These are phyloP conservation scores for Acanthamoeba royreba DNA, from an alignment of 208 protist species.

Conservation along the genomic window DNA sequence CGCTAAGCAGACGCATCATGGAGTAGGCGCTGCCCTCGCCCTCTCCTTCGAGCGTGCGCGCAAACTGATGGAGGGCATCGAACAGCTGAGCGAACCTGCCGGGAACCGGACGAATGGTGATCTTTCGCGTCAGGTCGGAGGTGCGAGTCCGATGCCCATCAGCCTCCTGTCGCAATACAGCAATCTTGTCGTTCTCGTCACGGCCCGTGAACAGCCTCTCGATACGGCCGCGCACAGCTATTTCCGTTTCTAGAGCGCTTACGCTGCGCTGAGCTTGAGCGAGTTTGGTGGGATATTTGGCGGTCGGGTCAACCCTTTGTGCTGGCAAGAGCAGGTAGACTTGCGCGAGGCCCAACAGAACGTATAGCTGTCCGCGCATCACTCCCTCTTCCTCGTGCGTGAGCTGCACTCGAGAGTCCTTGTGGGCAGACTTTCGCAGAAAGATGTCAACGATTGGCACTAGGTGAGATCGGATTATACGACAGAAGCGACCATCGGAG, in stretches of 20 bases:
- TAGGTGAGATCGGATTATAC: not conserved
- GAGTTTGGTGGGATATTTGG: slow-evolving; percentile 29
- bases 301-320: slow-evolving; percentile 12
- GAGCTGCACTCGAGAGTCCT: not conserved
- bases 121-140: not conserved
- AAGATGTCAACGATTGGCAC: slow-evolving; percentile 8
- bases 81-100: slow-evolving; percentile 22
- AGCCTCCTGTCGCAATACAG: not conserved
- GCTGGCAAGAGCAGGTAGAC: not conserved
- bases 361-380: not conserved
- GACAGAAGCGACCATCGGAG: slow-evolving; percentile 25
- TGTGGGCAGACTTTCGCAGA: not conserved
- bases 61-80: slow-evolving; percentile 25
- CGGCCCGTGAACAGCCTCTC: slow-evolving; percentile 40
- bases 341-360: not conserved
- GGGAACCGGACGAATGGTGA: not conserved
- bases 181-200: not conserved
- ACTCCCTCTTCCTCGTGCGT: not conserved
- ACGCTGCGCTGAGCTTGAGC: not conserved
- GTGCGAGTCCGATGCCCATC: not conserved
- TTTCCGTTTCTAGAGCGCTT: not conserved
- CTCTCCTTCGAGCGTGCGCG: not conserved
- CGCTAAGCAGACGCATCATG: not conserved
- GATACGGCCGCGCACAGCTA: not conserved
- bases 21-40: not conserved